phyloP scores from a whole-genome alignment of 352 stramenopile genomes.

The Pilasporangium apinafurcum region DNA sequence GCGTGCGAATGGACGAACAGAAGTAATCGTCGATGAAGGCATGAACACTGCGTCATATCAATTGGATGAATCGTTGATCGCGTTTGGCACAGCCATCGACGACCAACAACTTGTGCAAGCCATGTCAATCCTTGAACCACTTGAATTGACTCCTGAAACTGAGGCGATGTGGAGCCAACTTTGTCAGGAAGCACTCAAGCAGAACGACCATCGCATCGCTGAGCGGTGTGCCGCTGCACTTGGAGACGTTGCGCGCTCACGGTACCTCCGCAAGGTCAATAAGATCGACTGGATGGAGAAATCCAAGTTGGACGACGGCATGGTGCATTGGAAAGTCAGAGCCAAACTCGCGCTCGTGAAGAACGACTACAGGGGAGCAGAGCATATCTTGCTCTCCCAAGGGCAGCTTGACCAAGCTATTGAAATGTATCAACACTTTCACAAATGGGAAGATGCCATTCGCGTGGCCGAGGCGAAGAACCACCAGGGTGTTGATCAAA shows the following conservation, averaged over 20 bases:
- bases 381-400: slow-evolving; percentile 89
- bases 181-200: slow-evolving; percentile 70
- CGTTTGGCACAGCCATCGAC: slow-evolving; percentile 92
- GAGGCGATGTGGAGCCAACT: slow-evolving; percentile 94
- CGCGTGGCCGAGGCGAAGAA: slow-evolving; percentile 84
- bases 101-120: slow-evolving; percentile 86
- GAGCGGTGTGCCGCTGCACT: slow-evolving; percentile 89
- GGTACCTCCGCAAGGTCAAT: slow-evolving; percentile 88
- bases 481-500: slow-evolving; percentile 71
- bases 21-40: slow-evolving; percentile 94
- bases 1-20: slow-evolving; percentile 86
- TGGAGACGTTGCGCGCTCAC: slow-evolving; percentile 84
- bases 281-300: slow-evolving; percentile 85
- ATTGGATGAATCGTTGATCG: slow-evolving; percentile 92
- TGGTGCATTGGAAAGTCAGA: slow-evolving; percentile 86
- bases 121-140: slow-evolving; percentile 90
- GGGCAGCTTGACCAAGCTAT: slow-evolving; percentile 91
- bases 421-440: slow-evolving; percentile 92
- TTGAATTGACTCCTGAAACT: slow-evolving; percentile 89
- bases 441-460: slow-evolving; percentile 94
- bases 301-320: slow-evolving; percentile 63
- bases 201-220: slow-evolving; percentile 87
- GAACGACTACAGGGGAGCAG: slow-evolving; percentile 87
- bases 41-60: slow-evolving; percentile 91
- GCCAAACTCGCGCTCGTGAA: slow-evolving; percentile 79